These are phyloP conservation scores for Danielozyma ontarioensis DNA, from an alignment of 805 yeast genomes.

Conservation along the genomic window DNA sequence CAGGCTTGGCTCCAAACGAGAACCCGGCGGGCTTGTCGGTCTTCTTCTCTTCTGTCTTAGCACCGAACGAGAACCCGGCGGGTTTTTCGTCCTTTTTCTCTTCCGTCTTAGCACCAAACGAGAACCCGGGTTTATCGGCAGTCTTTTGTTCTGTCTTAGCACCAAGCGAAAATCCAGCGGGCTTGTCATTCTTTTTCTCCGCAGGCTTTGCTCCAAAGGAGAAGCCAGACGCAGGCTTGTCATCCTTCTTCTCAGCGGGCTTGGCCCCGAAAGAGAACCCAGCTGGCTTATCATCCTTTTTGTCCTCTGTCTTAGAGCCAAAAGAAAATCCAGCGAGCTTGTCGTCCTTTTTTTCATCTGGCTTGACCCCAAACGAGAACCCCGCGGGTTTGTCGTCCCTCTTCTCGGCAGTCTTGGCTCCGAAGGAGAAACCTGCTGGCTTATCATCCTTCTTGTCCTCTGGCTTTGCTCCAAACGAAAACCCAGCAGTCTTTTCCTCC, in stretches of 20 bases:
- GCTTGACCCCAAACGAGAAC: constrained; percentile 8
- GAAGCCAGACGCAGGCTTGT: neutral
- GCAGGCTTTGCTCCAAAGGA: constrained; percentile 5
- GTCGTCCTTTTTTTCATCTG: constrained; percentile 4
- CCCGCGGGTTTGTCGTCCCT: constrained; percentile 1
- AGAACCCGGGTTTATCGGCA: constrained; percentile 5
- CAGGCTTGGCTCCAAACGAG: constrained; percentile 9
- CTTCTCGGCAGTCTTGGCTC: constrained; percentile 10
- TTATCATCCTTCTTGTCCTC: constrained; percentile 9
- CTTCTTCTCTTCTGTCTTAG: constrained; percentile 11
- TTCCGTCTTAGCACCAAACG: constrained; percentile 5
- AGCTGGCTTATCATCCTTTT: constrained; percentile 12
- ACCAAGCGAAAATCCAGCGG: constrained; percentile 14
- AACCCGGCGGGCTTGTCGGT: constrained; percentile 3
- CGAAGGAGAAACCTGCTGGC: constrained; percentile 11
- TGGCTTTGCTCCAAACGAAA: constrained; percentile 16
- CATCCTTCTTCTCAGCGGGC: constrained; percentile 2
- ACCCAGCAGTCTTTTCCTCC: constrained; percentile 13
- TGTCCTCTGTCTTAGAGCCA: constrained; percentile 18
- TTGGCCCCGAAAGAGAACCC: constrained; percentile 7
- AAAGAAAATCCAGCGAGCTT: constrained; percentile 11
- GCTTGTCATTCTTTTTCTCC: constrained; percentile 7
- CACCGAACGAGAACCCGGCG: constrained; percentile 8
- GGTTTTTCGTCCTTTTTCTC: constrained; percentile 2
- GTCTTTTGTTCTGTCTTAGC: constrained; percentile 6